A percentile compares a stretch with the other conserved stretches of the same genome.
Evolutionary conservation across 1,284 basidiomycete genomes (phyloP).

Genomic region (Gomphus bonarii): DNA sequence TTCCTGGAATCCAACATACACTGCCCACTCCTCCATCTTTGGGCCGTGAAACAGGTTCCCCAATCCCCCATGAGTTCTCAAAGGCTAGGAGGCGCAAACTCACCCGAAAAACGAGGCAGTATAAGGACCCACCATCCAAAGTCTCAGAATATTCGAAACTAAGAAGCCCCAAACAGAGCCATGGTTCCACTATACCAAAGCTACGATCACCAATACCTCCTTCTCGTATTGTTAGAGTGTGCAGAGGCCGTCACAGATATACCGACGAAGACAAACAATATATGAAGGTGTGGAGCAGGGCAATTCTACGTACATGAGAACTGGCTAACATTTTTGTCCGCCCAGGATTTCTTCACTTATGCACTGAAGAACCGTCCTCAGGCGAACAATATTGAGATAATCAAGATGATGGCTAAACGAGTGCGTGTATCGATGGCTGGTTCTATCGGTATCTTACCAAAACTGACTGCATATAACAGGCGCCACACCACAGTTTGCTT

Average conservation of each 20-base stretch:
- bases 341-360: neutral
- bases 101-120: no score
- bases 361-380: neutral
- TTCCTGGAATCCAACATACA: neutral
- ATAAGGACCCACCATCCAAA: no score
- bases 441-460: neutral
- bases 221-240: neutral
- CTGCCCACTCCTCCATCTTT: neutral
- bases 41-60: neutral
- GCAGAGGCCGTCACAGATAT: neutral
- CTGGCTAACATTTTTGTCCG: no score
- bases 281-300: neutral
- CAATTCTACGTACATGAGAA: no score
- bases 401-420: neutral
- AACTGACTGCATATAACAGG: neutral
- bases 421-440: neutral
- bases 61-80: neutral
- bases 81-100: no score
- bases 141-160: neutral
- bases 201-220: neutral
- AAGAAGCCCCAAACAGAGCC: neutral
- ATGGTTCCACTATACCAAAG: neutral
- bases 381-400: neutral
- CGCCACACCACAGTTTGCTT: neutral
- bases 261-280: neutral